Evolutionary conservation across 2,329 filamentous ascomycete species (phyloP).

Genomic region (Fusarium sarcochroum): DNA sequence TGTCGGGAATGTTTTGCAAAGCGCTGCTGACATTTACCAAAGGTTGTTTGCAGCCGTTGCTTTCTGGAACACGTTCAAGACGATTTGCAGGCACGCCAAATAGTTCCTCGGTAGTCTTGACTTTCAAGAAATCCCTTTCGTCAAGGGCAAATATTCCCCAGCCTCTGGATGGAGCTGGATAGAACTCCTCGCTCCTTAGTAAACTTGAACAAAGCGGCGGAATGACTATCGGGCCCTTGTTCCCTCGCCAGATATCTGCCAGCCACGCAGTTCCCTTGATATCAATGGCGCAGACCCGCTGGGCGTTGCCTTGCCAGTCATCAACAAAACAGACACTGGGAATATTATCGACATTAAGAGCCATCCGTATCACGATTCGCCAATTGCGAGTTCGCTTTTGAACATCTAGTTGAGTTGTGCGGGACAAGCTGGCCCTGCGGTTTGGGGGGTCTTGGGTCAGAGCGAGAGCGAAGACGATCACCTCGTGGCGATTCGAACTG

Average conservation of each 20-base stretch:
- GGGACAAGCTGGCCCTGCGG: slow-evolving; percentile 7
- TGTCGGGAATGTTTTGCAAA: slow-evolving; percentile 49
- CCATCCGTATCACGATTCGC: slow-evolving; percentile 64
- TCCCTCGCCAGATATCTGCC: slow-evolving; percentile 65
- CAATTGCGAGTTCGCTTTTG: slow-evolving; percentile 61
- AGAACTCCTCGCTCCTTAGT: slow-evolving; percentile 51
- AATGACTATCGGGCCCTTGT: slow-evolving; percentile 49
- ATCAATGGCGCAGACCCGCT: slow-evolving; percentile 66
- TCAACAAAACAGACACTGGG: slow-evolving; percentile 68
- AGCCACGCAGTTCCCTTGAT: slow-evolving; percentile 65
- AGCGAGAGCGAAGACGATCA: slow-evolving; percentile 68
- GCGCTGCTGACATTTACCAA: slow-evolving; percentile 49
- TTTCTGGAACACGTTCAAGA: slow-evolving; percentile 37
- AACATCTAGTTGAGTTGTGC: slow-evolving; percentile 4
- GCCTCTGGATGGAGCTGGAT: slow-evolving; percentile 53
- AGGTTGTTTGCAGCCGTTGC: slow-evolving; percentile 29
- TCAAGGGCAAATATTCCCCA: slow-evolving; percentile 66
- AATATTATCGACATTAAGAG: slow-evolving; percentile 60
- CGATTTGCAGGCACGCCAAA: slow-evolving; percentile 48
- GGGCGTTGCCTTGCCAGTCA: slow-evolving; percentile 61
- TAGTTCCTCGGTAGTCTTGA: slow-evolving; percentile 53
- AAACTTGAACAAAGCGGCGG: slow-evolving; percentile 35
- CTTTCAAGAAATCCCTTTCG: slow-evolving; percentile 59
- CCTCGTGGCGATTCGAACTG: slow-evolving; percentile 77
- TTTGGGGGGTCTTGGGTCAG: slow-evolving; percentile 42